phyloP scores from a whole-genome alignment of 23 red algal genomes.

The Gracilaria gracilis region DNA sequence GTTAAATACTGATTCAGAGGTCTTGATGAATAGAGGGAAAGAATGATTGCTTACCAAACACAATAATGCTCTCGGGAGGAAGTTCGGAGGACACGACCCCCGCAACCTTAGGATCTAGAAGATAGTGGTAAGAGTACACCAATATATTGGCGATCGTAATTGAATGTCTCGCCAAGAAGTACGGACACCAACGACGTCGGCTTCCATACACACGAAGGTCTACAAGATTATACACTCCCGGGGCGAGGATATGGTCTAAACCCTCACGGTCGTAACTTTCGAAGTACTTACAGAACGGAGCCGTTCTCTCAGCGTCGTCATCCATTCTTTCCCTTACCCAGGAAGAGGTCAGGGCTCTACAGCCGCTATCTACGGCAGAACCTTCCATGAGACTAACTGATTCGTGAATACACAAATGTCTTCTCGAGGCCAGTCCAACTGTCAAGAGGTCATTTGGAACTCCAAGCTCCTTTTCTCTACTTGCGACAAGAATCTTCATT shows the following conservation, averaged over 20 bases:
- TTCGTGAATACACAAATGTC: conserved; percentile 95
- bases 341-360: conserved; percentile 84
- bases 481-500: conserved; percentile 76
- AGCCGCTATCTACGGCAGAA: conserved; percentile 86
- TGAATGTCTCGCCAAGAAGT: conserved; percentile 85
- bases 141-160: conserved; percentile 88
- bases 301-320: conserved; percentile 34
- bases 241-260: conserved; percentile 72
- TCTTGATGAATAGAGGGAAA: not conserved
- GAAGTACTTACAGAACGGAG: conserved; percentile 84
- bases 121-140: conserved; percentile 99
- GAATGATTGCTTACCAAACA: conserved; percentile 76
- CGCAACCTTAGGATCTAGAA: conserved; percentile 96
- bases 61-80: conserved; percentile 87
- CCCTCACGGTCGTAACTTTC: conserved; percentile 86
- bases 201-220: conserved; percentile 74
- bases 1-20: not conserved
- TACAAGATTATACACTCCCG: conserved; percentile 86
- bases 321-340: conserved; percentile 81
- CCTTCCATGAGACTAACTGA: conserved; percentile 74
- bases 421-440: conserved; percentile 90
- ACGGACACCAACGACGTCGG: conserved; percentile 89
- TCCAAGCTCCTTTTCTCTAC: conserved; percentile 68
- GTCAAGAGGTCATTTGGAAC: conserved; percentile 77
- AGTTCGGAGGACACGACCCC: conserved; percentile 83